Percentiles rank a stretch among this genome's conserved stretches.
Evolutionary conservation across 768 basidiomycete genomes (phyloP).

Genomic region (Boletus subcaerulescens): DNA sequence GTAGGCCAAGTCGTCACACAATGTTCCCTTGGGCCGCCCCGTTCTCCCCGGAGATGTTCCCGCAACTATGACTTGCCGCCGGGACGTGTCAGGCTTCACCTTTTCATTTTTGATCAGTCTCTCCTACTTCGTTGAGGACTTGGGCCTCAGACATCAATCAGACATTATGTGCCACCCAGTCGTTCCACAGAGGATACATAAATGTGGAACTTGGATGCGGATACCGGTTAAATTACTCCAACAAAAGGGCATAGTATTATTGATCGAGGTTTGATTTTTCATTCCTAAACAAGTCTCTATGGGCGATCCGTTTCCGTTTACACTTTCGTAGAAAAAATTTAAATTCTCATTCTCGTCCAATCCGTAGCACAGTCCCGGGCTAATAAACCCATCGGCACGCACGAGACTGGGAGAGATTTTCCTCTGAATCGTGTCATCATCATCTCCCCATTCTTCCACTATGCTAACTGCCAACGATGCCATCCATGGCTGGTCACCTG

Average conservation of each 20-base stretch:
- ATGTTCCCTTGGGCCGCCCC: background rate
- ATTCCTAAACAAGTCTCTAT: slow-evolving; percentile 6
- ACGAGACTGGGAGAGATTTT: background rate
- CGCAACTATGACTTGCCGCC: background rate
- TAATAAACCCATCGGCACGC: slow-evolving; percentile 6
- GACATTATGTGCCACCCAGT: background rate
- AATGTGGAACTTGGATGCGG: background rate
- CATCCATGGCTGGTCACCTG: slow-evolving; percentile 30
- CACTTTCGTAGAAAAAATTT: background rate
- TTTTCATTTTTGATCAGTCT: background rate
- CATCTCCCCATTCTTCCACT: background rate
- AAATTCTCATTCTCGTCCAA: background rate
- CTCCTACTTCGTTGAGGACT: background rate
- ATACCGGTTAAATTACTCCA: background rate
- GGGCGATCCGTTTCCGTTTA: slow-evolving; percentile 3
- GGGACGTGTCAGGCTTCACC: background rate
- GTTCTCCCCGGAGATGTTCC: background rate
- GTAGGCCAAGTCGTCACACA: background rate
- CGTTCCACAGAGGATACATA: no score
- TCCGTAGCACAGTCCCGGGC: background rate
- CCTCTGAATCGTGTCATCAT: background rate
- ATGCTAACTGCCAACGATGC: slow-evolving; percentile 13
- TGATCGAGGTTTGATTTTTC: slow-evolving; percentile 16
- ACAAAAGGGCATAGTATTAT: background rate
- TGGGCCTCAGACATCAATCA: background rate